Conservation (phyloP, 805 yeast genomes). For the Candida insectorum region DNA sequence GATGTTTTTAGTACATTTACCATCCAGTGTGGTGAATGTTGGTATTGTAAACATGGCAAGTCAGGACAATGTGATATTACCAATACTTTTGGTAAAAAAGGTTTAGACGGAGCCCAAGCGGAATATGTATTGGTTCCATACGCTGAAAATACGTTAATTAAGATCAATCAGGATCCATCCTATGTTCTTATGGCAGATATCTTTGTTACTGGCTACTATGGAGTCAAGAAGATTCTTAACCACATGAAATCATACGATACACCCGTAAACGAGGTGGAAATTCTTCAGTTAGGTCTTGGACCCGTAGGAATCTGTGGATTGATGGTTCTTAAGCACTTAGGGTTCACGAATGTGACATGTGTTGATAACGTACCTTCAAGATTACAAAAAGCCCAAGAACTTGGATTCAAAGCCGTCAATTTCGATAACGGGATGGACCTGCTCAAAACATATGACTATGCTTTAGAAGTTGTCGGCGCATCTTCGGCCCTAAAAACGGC, state of each 20-base stretch:
- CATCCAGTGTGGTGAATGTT: slow-evolving; percentile 58
- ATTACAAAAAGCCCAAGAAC: slow-evolving; percentile 37
- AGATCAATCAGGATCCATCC: slow-evolving; percentile 42
- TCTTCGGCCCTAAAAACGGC: slow-evolving; percentile 48
- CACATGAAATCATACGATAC: slow-evolving; percentile 30
- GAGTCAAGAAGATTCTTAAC: slow-evolving; percentile 49
- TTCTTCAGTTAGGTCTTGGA: slow-evolving; percentile 58
- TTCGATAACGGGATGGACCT: slow-evolving; percentile 32
- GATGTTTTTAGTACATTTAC: slow-evolving; percentile 49
- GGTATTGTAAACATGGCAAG: slow-evolving; percentile 53
- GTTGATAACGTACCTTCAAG: slow-evolving; percentile 50
- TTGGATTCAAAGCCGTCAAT: slow-evolving; percentile 47
- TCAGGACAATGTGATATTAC: slow-evolving; percentile 54
- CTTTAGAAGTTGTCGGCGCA: slow-evolving; percentile 59
- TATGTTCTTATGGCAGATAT: slow-evolving; percentile 61
- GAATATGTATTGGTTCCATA: slow-evolving; percentile 58
- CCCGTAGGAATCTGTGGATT: slow-evolving; percentile 58
- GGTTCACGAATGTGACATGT: slow-evolving; percentile 43
- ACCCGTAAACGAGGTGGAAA: slow-evolving; percentile 25
- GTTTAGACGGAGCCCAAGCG: slow-evolving; percentile 61
- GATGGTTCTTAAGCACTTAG: slow-evolving; percentile 40
- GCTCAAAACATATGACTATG: slow-evolving; percentile 47
- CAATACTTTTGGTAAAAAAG: slow-evolving; percentile 56
- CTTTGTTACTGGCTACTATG: slow-evolving; percentile 61
- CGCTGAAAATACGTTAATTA: slow-evolving; percentile 49